Evolutionary conservation across 2,329 filamentous ascomycete genomes (phyloP).

Genomic region (Stachybotrys elegans): DNA sequence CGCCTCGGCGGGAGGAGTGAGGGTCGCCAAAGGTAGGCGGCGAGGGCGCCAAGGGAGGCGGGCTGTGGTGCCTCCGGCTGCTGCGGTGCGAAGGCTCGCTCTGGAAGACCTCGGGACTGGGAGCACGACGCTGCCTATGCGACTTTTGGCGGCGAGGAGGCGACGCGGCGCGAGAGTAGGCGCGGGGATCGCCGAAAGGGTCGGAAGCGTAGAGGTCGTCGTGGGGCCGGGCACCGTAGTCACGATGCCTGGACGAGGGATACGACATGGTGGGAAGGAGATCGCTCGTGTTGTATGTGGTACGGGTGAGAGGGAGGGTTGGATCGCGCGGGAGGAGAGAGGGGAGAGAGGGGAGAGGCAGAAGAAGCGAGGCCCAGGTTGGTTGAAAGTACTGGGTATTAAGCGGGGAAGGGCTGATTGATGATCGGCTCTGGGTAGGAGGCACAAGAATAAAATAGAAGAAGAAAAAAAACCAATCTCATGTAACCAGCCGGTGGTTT

Average conservation of each 20-base stretch:
- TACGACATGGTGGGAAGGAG: conserved; percentile 16
- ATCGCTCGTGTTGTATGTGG: not conserved
- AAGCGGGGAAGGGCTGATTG: too few relatives aligned
- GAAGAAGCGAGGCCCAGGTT: not conserved
- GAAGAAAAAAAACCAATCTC: too few relatives aligned
- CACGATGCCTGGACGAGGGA: conserved; percentile 17
- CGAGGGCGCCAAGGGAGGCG: not conserved
- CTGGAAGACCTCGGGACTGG: conserved; percentile 9
- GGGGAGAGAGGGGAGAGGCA: not conserved
- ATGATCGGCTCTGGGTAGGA: too few relatives aligned
- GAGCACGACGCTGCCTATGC: conserved; percentile 12
- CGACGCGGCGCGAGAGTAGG: not conserved
- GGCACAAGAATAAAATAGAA: too few relatives aligned
- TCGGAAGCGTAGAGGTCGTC: conserved; percentile 18
- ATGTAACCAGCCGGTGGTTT: too few relatives aligned
- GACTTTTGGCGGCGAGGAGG: conserved; percentile 17
- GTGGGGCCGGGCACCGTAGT: conserved; percentile 16
- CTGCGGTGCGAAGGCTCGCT: conserved; percentile 8
- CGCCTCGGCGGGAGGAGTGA: conserved; percentile 1
- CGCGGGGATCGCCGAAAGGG: not conserved
- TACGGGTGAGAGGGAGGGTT: not conserved
- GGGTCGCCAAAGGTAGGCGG: not conserved
- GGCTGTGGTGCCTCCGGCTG: not conserved
- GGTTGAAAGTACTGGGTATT: too few relatives aligned
- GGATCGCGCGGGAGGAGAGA: too few relatives aligned